Percentiles rank a stretch among this genome's conserved stretches.
phyloP scores from a whole-genome alignment of 2,329 filamentous ascomycete species.

The Xylaria digitata region DNA sequence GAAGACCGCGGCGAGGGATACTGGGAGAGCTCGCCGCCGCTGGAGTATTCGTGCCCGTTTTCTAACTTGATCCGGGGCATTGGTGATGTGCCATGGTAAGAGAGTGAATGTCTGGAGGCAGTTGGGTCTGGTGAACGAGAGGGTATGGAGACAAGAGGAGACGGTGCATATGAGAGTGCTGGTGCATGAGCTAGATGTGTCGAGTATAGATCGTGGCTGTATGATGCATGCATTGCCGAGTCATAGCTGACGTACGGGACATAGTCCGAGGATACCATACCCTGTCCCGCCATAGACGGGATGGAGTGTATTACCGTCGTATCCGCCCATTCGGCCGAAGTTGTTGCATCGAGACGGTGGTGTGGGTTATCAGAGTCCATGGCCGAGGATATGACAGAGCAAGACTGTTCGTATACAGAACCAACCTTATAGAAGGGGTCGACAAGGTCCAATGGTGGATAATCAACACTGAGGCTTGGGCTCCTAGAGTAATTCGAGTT shows the following conservation, averaged over 20 bases:
- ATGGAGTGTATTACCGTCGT: slow-evolving; percentile 55
- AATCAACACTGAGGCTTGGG: slow-evolving; percentile 56
- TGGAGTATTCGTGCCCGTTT: slow-evolving; percentile 50
- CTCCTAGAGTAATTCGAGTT: slow-evolving; percentile 58
- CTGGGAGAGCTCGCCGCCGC: slow-evolving; percentile 53
- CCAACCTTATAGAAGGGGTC: slow-evolving; percentile 58
- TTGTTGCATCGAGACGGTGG: slow-evolving; percentile 55
- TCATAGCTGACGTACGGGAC: slow-evolving; percentile 63
- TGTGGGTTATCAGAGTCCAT: slow-evolving; percentile 54
- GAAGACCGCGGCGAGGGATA: slow-evolving; percentile 56
- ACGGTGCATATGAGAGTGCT: slow-evolving; percentile 44
- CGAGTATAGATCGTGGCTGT: slow-evolving; percentile 61
- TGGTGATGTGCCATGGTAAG: slow-evolving; percentile 51
- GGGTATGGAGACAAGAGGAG: slow-evolving; percentile 47
- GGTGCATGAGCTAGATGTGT: slow-evolving; percentile 52
- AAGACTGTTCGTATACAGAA: slow-evolving; percentile 56
- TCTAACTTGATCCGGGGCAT: slow-evolving; percentile 57
- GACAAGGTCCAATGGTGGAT: slow-evolving; percentile 59
- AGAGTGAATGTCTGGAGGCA: slow-evolving; percentile 48
- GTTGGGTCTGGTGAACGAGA: slow-evolving; percentile 49
- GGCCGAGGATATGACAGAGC: slow-evolving; percentile 51
- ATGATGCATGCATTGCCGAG: slow-evolving; percentile 54
- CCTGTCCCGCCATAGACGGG: slow-evolving; percentile 57
- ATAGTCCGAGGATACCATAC: slow-evolving; percentile 62
- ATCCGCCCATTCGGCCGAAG: slow-evolving; percentile 58